A percentile compares a stretch with the other conserved stretches of the same genome.
Evolutionary conservation across 2,329 filamentous ascomycete genomes (phyloP).

Genomic region (Huntiella bhutanensis): DNA sequence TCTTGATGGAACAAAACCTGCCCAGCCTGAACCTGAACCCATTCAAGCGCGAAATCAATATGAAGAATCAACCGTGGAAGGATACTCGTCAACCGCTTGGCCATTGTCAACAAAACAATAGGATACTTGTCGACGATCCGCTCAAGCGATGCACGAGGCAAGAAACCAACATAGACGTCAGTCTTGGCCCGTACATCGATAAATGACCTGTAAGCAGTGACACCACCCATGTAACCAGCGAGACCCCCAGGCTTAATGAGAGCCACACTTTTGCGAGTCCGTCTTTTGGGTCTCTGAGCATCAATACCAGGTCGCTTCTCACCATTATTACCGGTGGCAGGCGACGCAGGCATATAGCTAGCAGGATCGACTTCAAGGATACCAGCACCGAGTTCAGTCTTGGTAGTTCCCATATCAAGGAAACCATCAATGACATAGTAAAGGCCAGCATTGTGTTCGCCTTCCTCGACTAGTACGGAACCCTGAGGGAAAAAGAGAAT

Average conservation of each 20-base stretch:
- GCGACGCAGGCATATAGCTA: slow-evolving; percentile 4
- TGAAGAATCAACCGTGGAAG: slow-evolving; percentile 80
- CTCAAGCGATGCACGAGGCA: slow-evolving; percentile 70
- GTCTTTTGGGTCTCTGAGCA: slow-evolving; percentile 27
- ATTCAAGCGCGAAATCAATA: slow-evolving; percentile 95
- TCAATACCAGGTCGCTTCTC: slow-evolving; percentile 14
- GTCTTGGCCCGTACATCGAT: slow-evolving; percentile 95
- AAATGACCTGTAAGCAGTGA: slow-evolving; percentile 89
- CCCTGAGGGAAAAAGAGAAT: slow-evolving; percentile 95
- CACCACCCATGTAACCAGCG: slow-evolving; percentile 82
- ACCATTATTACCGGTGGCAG: not conserved
- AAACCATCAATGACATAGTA: slow-evolving; percentile 98
- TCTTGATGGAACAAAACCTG: slow-evolving; percentile 87
- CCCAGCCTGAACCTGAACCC: slow-evolving; percentile 89
- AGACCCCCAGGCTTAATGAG: slow-evolving; percentile 87
- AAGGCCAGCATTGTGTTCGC: slow-evolving; percentile 84
- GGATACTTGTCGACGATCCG: slow-evolving; percentile 85
- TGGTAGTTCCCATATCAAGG: slow-evolving; percentile 46
- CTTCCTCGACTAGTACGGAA: slow-evolving; percentile 86
- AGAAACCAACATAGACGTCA: slow-evolving; percentile 91
- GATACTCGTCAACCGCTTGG: slow-evolving; percentile 78
- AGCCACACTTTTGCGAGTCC: slow-evolving; percentile 51
- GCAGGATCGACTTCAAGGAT: slow-evolving; percentile 11
- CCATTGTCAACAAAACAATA: slow-evolving; percentile 83
- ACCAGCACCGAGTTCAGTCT: slow-evolving; percentile 5